These are phyloP conservation scores for Heimioporus retisporus DNA, from an alignment of 1,284 basidiomycete species.

Conservation along the genomic window DNA sequence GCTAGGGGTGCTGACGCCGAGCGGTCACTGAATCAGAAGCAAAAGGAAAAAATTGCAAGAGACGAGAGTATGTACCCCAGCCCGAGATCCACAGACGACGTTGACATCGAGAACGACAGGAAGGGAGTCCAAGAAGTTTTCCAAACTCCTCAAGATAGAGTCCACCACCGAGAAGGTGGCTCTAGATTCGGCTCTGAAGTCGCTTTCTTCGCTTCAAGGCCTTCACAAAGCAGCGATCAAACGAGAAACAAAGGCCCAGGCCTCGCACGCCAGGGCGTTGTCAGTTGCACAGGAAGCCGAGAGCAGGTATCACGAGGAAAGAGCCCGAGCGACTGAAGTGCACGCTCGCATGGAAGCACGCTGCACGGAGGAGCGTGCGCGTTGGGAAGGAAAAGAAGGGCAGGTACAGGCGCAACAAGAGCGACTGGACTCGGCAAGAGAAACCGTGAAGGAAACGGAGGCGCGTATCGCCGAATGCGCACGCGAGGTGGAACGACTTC, in stretches of 20 bases:
- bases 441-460: conserved; percentile 33
- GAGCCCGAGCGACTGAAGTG: conserved; percentile 30
- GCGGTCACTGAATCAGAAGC: conserved; percentile 35
- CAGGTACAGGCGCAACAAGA: conserved; percentile 43
- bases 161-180: conserved; percentile 39
- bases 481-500: conserved; percentile 42
- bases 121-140: conserved; percentile 35
- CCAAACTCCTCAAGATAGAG: conserved; percentile 40
- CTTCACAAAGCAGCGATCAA: conserved; percentile 44
- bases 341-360: conserved; percentile 39
- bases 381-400: conserved; percentile 43
- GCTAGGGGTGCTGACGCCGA: conserved; percentile 36
- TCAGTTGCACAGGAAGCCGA: conserved; percentile 39
- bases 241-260: conserved; percentile 38
- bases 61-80: conserved; percentile 33
- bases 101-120: conserved; percentile 22
- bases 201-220: conserved; percentile 36
- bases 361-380: conserved; percentile 39
- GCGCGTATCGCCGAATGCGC: conserved; percentile 40
- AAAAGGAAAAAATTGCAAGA: conserved; percentile 38
- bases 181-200: conserved; percentile 37
- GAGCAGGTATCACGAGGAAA: conserved; percentile 39
- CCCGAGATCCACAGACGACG: background rate
- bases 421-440: conserved; percentile 44
- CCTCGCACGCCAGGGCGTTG: conserved; percentile 36